Conservation (phyloP, 2,329 filamentous ascomycete genomes). For the Epichloe sp. region DNA sequence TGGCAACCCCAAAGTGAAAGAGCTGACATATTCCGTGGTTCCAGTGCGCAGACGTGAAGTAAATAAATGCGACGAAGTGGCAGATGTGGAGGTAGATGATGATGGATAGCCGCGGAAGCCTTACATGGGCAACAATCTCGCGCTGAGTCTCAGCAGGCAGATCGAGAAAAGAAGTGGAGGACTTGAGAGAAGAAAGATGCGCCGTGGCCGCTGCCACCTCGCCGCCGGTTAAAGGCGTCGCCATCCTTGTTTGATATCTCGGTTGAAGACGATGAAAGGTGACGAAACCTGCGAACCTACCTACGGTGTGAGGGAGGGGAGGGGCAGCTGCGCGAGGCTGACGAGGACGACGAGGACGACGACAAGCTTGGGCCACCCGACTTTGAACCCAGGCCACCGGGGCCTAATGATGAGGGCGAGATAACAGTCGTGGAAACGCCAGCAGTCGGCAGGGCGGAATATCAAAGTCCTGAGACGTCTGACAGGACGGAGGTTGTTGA, state of each 20-base stretch:
- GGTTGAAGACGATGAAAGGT: neutral
- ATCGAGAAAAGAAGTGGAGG: conserved; percentile 23
- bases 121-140: conserved; percentile 34
- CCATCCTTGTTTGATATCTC: neutral
- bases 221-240: neutral
- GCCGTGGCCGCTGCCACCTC: neutral
- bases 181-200: conserved; percentile 3
- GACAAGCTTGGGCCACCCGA: neutral
- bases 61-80: neutral
- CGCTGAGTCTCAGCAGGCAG: conserved; percentile 35
- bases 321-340: neutral
- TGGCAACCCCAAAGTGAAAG: no score
- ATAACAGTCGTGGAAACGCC: neutral
- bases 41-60: no score
- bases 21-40: no score
- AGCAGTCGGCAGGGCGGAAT: neutral
- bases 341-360: no score
- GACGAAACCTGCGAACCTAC: neutral
- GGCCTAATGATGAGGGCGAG: neutral
- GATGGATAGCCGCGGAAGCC: conserved; percentile 8
- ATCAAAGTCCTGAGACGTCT: neutral
- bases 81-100: neutral
- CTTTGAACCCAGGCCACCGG: neutral
- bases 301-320: neutral
- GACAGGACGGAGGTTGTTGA: neutral